Evolutionary conservation across 805 yeast genomes (phyloP), one percentile per base, ranked within the genome.

Genomic region (Candida ovalis): DNA sequence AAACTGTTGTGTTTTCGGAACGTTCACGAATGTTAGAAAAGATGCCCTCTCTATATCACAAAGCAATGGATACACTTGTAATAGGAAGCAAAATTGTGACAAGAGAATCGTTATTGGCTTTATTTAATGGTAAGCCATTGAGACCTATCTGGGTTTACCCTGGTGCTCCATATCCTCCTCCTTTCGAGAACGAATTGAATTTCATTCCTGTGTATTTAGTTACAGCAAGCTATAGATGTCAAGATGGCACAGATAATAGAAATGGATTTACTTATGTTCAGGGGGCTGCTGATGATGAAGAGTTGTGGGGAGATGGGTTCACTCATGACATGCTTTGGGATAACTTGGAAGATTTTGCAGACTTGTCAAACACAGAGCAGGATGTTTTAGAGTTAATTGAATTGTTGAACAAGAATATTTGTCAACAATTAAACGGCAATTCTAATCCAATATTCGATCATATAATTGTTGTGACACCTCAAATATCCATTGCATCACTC

Each of bases 221-320:
- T 44, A 83, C 89, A 0, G 84, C 86, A 0, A 84, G 91, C 39
- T 71, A 73, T 47, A 73, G 71, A 60, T 78, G 75, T 18, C 84
- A 80, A 54, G 88, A 82, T 62, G 88, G 87, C 7, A 66, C 69
- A 6, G 74, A 69, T 44, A 67, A 68, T 42, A 56, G 74, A 42
- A 50, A 63, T 8, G 84, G 81, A 0, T 83, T 68, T 54, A 66
- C 74, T 0, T 90, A 90, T 60, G 86, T 89, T 1, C 97, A 89
- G 64, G 97, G 97, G 1, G 94, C 96, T 0, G 97, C 94, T 0
- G 97, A 90, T 64, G 97, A 91, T 58, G 96, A 90, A 62, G 97
- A 90, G 58, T 69, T 84, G 10, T 90, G 97, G 97, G 77, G 84
- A 0, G 70, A 76, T 4, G 68, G 73, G 0, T 63, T 88, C 27